Evolutionary conservation across 352 stramenopile genomes (phyloP), one percentile per base, ranked within the genome.

Genomic region (Globisporangium apiculatum): DNA sequence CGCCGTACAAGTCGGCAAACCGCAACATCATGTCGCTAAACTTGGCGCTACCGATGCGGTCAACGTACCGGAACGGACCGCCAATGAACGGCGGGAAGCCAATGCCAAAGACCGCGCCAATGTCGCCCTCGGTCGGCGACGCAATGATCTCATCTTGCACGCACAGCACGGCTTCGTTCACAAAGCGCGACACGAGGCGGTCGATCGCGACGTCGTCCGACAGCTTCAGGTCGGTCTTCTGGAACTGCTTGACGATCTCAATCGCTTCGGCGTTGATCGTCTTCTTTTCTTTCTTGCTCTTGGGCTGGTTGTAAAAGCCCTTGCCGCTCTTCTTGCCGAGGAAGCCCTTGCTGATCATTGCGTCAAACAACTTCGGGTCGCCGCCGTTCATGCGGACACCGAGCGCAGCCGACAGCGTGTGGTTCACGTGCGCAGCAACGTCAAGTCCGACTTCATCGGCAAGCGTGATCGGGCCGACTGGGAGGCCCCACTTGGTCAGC

Each of bases 101-200:
- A 60, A 98, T 98, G 64, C 97, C 97, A 73, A 99, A 99, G 17
- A 99, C 95, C n/a, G 97, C 83, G 48, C 96, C 97, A 72, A 99
- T 98, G 75, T 99, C 97, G 61, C 95, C 97, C 58, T 98, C 94
- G 8, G 91, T 92, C 6, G 97, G 96, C 53, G 95, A 97, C 52
- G 83, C 91, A 68, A 99, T 98, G 61, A 99, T 98, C 55, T 97
- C 96, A 69, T 99, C 96, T 69, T 97, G 87, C 24, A 99, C 82
- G 67, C 96, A 99, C 42, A 98, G 91, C 47, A 96, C 89, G 6
- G 96, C 97, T 71, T 99, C 97, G 72, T 99, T 99, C 51, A 99
- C 86, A 68, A 99, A 98, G 48, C 96, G 86, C 12, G 81, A 91
- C n/a, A 98, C 75, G 36, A 98, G 83, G 47, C 96, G 91, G 77